phyloP scores from a whole-genome alignment of 2,329 filamentous ascomycete species.

The Iodosphaeria phyllophila region DNA sequence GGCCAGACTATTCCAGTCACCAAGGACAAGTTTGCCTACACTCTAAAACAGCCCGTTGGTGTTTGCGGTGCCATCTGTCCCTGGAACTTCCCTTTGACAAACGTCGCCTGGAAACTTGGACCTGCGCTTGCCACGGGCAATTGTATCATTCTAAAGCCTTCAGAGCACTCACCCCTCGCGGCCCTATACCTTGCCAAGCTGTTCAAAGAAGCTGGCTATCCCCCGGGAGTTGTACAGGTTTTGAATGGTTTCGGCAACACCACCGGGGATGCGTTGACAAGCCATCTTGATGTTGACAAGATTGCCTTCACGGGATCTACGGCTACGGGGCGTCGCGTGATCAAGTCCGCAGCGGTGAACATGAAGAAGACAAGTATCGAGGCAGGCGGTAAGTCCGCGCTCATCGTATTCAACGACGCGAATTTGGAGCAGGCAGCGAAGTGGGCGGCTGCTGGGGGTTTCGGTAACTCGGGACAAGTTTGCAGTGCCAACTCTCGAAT shows the following conservation, averaged over 20 bases:
- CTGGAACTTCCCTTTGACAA: conserved; percentile 36
- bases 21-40: conserved; percentile 56
- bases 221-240: too few relatives aligned
- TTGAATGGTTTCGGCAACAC: too few relatives aligned
- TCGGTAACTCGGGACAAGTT: too few relatives aligned
- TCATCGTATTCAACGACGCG: conserved; percentile 30
- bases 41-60: conserved; percentile 53
- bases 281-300: conserved; percentile 39
- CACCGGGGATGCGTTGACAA: too few relatives aligned
- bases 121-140: conserved; percentile 33
- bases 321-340: conserved; percentile 35
- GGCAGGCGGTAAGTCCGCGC: conserved; percentile 34
- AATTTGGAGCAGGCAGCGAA: conserved; percentile 13
- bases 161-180: too few relatives aligned
- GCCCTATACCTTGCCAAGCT: too few relatives aligned
- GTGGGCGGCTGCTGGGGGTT: too few relatives aligned
- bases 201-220: too few relatives aligned
- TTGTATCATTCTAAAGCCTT: conserved; percentile 36
- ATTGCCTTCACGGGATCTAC: conserved; percentile 39
- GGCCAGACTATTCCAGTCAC: conserved; percentile 61
- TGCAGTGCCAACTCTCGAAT: too few relatives aligned
- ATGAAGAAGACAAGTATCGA: conserved; percentile 36
- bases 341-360: conserved; percentile 27
- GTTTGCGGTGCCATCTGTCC: conserved; percentile 35
- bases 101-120: conserved; percentile 29